These are phyloP conservation scores for Pichia sp. DNA, from an alignment of 1,139 yeast genomes.

Conservation along the genomic window DNA sequence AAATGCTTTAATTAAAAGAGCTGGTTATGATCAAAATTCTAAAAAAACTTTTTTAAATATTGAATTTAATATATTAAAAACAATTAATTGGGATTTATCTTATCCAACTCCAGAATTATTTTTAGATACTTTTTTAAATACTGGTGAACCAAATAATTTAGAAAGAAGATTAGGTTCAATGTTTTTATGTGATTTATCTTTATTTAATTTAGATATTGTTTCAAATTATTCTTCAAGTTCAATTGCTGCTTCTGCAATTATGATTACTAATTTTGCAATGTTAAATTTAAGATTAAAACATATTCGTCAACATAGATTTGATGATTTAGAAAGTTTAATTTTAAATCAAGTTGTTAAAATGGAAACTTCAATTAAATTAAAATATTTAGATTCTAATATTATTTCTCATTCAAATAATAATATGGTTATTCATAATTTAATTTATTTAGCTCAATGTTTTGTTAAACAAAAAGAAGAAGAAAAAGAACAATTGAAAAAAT, in stretches of 20 bases:
- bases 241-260: constrained; percentile 47
- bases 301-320: constrained; percentile 21
- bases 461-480: constrained; percentile 21
- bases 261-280: constrained; percentile 25
- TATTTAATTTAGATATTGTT: constrained; percentile 54
- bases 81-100: constrained; percentile 50
- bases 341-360: constrained; percentile 20
- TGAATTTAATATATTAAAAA: constrained; percentile 61
- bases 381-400: constrained; percentile 20
- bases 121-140: constrained; percentile 47
- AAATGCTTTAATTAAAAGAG: constrained; percentile 50
- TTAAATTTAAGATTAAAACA: constrained; percentile 19
- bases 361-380: constrained; percentile 23
- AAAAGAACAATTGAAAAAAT: constrained; percentile 17
- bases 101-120: constrained; percentile 58
- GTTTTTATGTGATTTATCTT: constrained; percentile 59
- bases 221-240: constrained; percentile 50
- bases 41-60: constrained; percentile 56
- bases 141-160: constrained; percentile 32
- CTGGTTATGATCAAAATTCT: constrained; percentile 54
- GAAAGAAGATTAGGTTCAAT: constrained; percentile 51
- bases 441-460: constrained; percentile 21
- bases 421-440: constrained; percentile 19
- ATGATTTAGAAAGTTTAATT: constrained; percentile 25
- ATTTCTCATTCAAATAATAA: constrained; percentile 15